Evolutionary conservation across 306 rosid species (phyloP).

Genomic region (Benincasa hispida): DNA sequence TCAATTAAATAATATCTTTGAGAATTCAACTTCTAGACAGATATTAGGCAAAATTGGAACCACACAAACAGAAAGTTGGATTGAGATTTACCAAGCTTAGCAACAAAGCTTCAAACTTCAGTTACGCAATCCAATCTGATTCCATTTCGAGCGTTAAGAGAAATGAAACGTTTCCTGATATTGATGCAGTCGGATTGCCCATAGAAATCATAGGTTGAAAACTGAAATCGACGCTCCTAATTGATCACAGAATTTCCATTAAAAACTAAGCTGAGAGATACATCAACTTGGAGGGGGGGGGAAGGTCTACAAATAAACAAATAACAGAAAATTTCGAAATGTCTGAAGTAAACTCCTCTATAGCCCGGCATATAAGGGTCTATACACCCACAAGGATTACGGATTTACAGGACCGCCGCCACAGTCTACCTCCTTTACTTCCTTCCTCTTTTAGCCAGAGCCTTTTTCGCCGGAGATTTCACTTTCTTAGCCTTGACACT

Average conservation of each 20-base stretch:
- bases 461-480: slow-evolving; percentile 47
- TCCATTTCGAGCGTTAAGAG: neutral
- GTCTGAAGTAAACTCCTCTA: neutral
- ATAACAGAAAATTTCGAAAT: slow-evolving; percentile 15
- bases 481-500: slow-evolving; percentile 30
- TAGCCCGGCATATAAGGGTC: neutral
- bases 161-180: neutral
- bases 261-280: slow-evolving; percentile 4
- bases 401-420: slow-evolving; percentile 51
- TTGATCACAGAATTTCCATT: slow-evolving; percentile 1
- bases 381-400: slow-evolving; percentile 21
- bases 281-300: neutral
- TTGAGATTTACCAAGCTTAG: neutral
- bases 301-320: slow-evolving; percentile 6
- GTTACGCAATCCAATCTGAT: neutral
- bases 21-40: neutral
- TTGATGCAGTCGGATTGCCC: neutral
- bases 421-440: slow-evolving; percentile 20
- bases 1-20: neutral
- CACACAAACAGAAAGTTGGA: neutral
- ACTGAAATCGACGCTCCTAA: neutral
- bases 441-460: slow-evolving; percentile 31
- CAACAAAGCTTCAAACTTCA: neutral
- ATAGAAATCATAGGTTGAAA: neutral
- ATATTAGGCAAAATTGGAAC: neutral